phyloP scores from a whole-genome alignment of 2,329 filamentous ascomycete species.

The Colletotrichum zoysiae region DNA sequence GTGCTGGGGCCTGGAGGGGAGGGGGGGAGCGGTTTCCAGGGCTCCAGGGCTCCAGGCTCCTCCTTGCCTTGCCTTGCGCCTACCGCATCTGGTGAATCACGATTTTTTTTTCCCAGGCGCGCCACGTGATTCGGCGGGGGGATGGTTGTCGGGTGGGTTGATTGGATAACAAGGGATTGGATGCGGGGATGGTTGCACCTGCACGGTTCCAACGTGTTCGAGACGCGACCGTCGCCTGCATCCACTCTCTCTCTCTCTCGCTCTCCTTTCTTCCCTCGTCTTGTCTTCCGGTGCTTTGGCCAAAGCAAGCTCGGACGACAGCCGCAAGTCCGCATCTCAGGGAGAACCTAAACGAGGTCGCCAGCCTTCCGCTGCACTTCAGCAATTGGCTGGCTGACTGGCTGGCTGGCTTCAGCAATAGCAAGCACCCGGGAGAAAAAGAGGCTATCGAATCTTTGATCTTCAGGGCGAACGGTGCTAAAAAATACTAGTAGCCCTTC shows the following conservation, averaged over 20 bases:
- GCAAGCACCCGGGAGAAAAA: not conserved
- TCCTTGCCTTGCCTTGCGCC: slow-evolving; percentile 11
- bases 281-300: slow-evolving; percentile 1
- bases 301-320: not conserved
- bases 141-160: slow-evolving; percentile 22
- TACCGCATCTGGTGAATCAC: slow-evolving; percentile 16
- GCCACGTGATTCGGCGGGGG: slow-evolving; percentile 42
- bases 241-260: not conserved
- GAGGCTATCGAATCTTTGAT: not conserved
- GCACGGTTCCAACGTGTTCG: slow-evolving; percentile 42
- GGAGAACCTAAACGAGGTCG: not conserved
- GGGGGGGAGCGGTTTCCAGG: slow-evolving; percentile 5
- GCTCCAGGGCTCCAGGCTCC: slow-evolving; percentile 18
- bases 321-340: slow-evolving; percentile 15
- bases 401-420: not conserved
- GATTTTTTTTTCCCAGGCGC: slow-evolving; percentile 30
- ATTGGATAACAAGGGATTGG: slow-evolving; percentile 25
- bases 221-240: slow-evolving; percentile 29
- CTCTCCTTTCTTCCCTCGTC: too few relatives aligned
- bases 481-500: not conserved
- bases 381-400: not conserved
- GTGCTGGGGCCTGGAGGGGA: not conserved
- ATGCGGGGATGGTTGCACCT: slow-evolving; percentile 23
- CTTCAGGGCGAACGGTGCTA: not conserved
- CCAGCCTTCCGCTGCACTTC: not conserved